Conservation (phyloP, 345 rosid genomes). For the Syzygium grande region DNA sequence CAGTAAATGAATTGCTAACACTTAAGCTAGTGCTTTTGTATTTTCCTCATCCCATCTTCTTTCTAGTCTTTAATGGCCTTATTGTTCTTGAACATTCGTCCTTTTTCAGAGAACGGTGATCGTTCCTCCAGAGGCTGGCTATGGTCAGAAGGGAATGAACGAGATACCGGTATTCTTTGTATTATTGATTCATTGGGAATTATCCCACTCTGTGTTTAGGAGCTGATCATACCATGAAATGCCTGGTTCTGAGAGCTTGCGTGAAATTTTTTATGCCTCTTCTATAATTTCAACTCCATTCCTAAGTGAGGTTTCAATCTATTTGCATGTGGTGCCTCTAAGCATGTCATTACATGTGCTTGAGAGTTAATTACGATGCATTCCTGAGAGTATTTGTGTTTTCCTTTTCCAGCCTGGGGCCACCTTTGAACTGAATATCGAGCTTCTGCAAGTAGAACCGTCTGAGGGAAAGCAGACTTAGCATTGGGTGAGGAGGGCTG, state of each 20-base stretch:
- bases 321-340: background rate
- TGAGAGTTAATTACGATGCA: background rate
- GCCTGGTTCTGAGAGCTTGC: background rate
- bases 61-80: background rate
- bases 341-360: background rate
- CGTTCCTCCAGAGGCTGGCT: constrained; percentile 80
- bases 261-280: background rate
- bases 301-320: background rate
- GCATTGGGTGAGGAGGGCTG: background rate
- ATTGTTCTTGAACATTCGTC: background rate
- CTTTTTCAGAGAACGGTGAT: constrained; percentile 70
- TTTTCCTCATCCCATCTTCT: background rate
- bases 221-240: background rate
- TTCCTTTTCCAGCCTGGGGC: constrained; percentile 59
- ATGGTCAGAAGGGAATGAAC: constrained; percentile 77
- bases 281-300: background rate
- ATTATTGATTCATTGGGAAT: background rate
- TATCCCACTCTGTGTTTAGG: background rate
- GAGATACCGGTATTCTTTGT: constrained; percentile 65
- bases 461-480: constrained; percentile 28
- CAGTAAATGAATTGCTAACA: background rate
- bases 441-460: constrained; percentile 60
- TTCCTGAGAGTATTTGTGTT: background rate
- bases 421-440: constrained; percentile 68
- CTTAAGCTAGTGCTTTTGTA: background rate